These are phyloP conservation scores for Coriolopsis trogii DNA, from an alignment of 1,284 basidiomycete species.

Conservation along the genomic window DNA sequence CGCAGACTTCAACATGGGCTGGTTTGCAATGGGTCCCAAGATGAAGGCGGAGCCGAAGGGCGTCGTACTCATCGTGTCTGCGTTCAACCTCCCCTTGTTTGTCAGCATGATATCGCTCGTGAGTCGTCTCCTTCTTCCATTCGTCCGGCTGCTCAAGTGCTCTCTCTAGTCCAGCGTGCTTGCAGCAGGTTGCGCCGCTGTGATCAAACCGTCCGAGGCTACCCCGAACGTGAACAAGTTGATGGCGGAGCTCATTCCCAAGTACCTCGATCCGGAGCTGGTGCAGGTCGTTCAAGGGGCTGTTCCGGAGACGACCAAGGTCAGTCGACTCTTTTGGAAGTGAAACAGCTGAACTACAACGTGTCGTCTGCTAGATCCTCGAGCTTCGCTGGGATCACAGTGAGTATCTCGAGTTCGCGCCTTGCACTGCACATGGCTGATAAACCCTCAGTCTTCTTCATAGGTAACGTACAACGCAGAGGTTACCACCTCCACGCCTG, in stretches of 20 bases:
- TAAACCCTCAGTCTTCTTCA: background rate
- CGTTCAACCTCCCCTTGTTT: conserved; percentile 58
- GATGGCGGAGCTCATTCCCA: conserved; percentile 72
- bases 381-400: conserved; percentile 88
- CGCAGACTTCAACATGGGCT: conserved; percentile 56
- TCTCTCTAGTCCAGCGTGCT: conserved; percentile 67
- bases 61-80: conserved; percentile 60
- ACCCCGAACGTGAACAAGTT: conserved; percentile 66
- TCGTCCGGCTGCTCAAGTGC: background rate
- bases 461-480: conserved; percentile 57
- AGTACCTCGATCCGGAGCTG: conserved; percentile 80
- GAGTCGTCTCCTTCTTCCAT: conserved; percentile 18
- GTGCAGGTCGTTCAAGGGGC: conserved; percentile 78
- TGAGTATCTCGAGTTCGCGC: conserved; percentile 39
- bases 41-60: conserved; percentile 79
- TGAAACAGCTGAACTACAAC: no score
- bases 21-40: conserved; percentile 55
- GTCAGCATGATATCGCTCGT: conserved; percentile 56
- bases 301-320: conserved; percentile 74
- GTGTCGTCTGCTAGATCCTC: conserved; percentile 69
- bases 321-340: conserved; percentile 28
- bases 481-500: conserved; percentile 36
- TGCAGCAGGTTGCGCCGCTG: conserved; percentile 76
- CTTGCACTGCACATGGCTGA: background rate
- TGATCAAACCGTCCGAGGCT: conserved; percentile 83